Evolutionary conservation across 2,329 filamentous ascomycete species (phyloP), one percentile per base, ranked within the genome.

Genomic region (Stagonosporopsis rhizophila): DNA sequence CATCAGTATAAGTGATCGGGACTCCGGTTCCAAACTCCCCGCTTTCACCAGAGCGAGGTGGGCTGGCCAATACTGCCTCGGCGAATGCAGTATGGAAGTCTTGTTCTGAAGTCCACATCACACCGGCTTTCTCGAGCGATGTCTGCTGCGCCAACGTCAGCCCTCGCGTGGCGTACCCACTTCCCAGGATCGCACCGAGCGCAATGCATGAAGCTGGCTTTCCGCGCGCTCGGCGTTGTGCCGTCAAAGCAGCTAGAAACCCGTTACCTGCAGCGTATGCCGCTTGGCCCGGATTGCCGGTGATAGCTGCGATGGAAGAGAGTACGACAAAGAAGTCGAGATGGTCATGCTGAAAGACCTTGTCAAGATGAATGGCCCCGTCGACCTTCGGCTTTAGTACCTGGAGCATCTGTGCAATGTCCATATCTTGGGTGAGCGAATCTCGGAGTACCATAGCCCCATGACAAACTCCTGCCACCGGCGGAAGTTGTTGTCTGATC

Each of bases 231-330:
- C 76, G 56, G 4, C 82, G 66, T 15, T 78, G 68, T 0, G 59
- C 42, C 0, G 74, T 77, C 0, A 84, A 62, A 1, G 61, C 61
- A 7, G 60, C 61, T 73, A 83, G 77, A 67, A 75, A 84, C 3
- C 59, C 58, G 41, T 71, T 72, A 0, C 67, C 66, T 0, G 63
- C 62, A 5, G 40, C 39, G 47, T 73, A 73, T 12, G 44, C 56
- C 6, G 60, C 32, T 40, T 72, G 69, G 1, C 68, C 66, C 0
- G 15, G 7, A 17, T 63, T 64, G 2, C 66, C 65, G 0, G 44
- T 15, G 0, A 67, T 32, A 5, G 25, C 22, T 2, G 62, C 37
- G 1, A 63, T 20, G 0, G 69, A 73, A 0, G 69, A 69, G 39
- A 68, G 52, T 14, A 68, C 1, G n/a, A 70, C 38, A 41, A 72